Conservation (phyloP, 208 protist species). For the Acanthamoeba sp. region DNA sequence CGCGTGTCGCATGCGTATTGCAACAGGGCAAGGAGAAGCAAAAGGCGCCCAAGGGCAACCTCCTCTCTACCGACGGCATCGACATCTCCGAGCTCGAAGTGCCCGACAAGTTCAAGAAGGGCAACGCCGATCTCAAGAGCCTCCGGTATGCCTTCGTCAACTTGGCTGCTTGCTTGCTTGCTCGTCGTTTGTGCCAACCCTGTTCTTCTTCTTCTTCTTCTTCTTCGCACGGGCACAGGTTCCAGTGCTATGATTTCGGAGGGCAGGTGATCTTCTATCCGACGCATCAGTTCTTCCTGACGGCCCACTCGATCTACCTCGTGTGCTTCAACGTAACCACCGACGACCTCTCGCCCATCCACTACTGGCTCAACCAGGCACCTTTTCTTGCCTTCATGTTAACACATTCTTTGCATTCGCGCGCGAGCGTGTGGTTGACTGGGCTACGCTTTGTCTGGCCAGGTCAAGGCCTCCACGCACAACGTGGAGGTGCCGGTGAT, state of each 20-base stretch:
- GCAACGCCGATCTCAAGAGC: slow-evolving; percentile 2
- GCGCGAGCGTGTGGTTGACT: not conserved
- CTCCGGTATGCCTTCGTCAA: not conserved
- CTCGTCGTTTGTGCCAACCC: not conserved
- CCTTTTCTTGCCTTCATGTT: too few species aligned
- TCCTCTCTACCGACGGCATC: slow-evolving; percentile 20
- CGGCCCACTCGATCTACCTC: slow-evolving; percentile 67
- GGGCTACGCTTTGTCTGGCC: not conserved
- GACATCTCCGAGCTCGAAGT: slow-evolving; percentile 36
- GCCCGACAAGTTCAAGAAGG: slow-evolving; percentile 47
- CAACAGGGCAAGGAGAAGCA: slow-evolving; percentile 31
- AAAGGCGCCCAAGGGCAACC: not conserved
- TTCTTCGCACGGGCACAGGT: not conserved
- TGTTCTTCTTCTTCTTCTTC: too few species aligned
- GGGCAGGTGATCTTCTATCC: slow-evolving; percentile 65
- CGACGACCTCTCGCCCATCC: slow-evolving; percentile 71
- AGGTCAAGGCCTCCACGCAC: slow-evolving; percentile 51
- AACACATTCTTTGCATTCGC: too few species aligned
- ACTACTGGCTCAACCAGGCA: slow-evolving; percentile 81
- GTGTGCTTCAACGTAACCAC: slow-evolving; percentile 74
- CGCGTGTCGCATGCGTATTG: too few species aligned
- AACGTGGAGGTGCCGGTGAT: slow-evolving; percentile 50
- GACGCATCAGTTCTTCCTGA: slow-evolving; percentile 73
- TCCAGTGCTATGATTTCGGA: slow-evolving; percentile 72
- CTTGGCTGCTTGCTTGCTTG: not conserved